Evolutionary conservation across 2,329 filamentous ascomycete species (phyloP).

Genomic region (Simplicillium aogashimaense): DNA sequence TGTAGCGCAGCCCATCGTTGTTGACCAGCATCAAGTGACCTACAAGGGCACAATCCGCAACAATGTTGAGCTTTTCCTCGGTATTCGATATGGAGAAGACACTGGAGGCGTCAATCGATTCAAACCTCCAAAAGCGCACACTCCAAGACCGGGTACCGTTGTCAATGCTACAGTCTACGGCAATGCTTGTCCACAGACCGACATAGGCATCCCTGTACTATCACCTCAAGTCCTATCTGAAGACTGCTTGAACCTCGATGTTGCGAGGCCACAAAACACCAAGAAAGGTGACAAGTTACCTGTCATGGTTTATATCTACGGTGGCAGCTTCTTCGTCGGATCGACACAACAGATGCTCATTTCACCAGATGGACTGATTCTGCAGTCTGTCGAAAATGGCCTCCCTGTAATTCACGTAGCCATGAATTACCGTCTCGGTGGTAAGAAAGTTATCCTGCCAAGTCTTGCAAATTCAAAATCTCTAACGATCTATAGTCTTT

Average conservation of each 20-base stretch:
- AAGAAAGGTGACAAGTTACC: constrained; percentile 14
- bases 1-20: too few relatives aligned
- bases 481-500: constrained; percentile 11
- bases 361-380: constrained; percentile 32
- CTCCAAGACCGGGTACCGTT: not conserved
- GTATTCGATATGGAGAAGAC: not conserved
- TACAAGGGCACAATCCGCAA: not conserved
- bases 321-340: constrained; percentile 21
- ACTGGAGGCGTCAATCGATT: not conserved
- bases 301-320: constrained; percentile 25
- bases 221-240: not conserved
- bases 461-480: too few relatives aligned
- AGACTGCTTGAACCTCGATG: not conserved
- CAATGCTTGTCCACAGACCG: not conserved
- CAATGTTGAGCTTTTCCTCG: not conserved
- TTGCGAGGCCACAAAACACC: too few relatives aligned
- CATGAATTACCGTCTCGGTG: constrained; percentile 21
- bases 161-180: not conserved
- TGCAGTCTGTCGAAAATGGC: constrained; percentile 32
- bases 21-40: not conserved
- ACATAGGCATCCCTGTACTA: not conserved
- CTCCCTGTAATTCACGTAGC: constrained; percentile 22
- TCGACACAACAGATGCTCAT: constrained; percentile 20
- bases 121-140: not conserved
- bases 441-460: constrained; percentile 3